Evolutionary conservation across 805 yeast species (phyloP).

Genomic region (Candida qinlingensis): DNA sequence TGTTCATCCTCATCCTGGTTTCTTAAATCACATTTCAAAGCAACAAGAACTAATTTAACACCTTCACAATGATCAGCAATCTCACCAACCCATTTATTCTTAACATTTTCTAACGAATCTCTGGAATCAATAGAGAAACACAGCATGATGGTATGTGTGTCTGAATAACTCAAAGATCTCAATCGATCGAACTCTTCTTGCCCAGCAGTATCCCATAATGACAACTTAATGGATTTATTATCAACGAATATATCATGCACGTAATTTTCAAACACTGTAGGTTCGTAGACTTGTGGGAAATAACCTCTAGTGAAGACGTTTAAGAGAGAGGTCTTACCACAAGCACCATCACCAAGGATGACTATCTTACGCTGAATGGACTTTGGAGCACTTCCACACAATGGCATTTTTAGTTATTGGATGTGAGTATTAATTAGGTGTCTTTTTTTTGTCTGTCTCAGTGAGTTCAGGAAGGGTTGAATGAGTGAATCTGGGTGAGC

Average conservation of each 20-base stretch:
- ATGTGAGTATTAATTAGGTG: neutral
- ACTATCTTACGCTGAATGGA: slow-evolving; percentile 80
- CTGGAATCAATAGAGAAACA: slow-evolving; percentile 93
- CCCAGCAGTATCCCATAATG: slow-evolving; percentile 98
- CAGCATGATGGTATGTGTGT: slow-evolving; percentile 94
- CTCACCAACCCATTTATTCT: slow-evolving; percentile 95
- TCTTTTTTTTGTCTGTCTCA: neutral
- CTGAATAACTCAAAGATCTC: slow-evolving; percentile 87
- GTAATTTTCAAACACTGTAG: slow-evolving; percentile 95
- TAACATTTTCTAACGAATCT: slow-evolving; percentile 92
- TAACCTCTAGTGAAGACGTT: slow-evolving; percentile 96
- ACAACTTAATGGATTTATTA: slow-evolving; percentile 84
- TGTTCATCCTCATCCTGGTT: slow-evolving; percentile 50
- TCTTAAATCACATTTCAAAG: slow-evolving; percentile 90
- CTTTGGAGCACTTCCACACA: slow-evolving; percentile 10
- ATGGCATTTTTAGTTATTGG: slow-evolving; percentile 2
- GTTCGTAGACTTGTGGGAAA: slow-evolving; percentile 97
- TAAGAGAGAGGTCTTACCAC: slow-evolving; percentile 93
- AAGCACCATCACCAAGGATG: slow-evolving; percentile 96
- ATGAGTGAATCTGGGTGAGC: neutral
- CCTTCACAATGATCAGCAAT: slow-evolving; percentile 97
- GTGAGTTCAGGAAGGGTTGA: neutral
- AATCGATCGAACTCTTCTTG: slow-evolving; percentile 96
- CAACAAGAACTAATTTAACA: slow-evolving; percentile 88
- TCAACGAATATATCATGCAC: slow-evolving; percentile 96